phyloP scores from a whole-genome alignment of 495 filamentous ascomycete species.

The Xylaria nigripes region DNA sequence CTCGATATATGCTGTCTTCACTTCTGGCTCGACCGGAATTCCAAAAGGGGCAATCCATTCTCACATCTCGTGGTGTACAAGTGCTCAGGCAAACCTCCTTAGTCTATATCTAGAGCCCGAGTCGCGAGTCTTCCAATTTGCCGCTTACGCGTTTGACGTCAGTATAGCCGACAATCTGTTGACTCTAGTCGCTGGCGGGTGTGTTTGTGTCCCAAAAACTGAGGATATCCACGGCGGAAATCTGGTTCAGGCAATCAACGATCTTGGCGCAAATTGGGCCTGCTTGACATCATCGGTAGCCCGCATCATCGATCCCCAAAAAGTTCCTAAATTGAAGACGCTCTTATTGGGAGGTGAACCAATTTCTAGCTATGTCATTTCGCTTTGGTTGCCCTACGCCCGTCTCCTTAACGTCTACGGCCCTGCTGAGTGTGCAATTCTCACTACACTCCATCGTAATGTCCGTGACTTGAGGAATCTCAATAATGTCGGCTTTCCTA shows the following conservation, averaged over 20 bases:
- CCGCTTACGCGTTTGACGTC: slow-evolving; percentile 52
- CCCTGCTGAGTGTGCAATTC: slow-evolving; percentile 2
- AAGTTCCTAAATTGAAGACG: slow-evolving; percentile 22
- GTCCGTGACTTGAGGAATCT: slow-evolving; percentile 22
- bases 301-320: slow-evolving; percentile 18
- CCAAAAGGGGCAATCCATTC: slow-evolving; percentile 29
- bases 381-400: background rate
- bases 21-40: background rate
- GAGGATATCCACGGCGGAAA: slow-evolving; percentile 37
- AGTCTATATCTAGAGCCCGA: slow-evolving; percentile 30
- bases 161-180: slow-evolving; percentile 47
- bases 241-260: slow-evolving; percentile 19
- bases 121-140: slow-evolving; percentile 45
- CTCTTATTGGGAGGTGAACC: slow-evolving; percentile 25
- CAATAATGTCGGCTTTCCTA: slow-evolving; percentile 39
- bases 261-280: slow-evolving; percentile 17
- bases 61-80: slow-evolving; percentile 9
- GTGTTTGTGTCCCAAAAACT: slow-evolving; percentile 50
- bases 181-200: slow-evolving; percentile 49
- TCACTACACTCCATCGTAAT: slow-evolving; percentile 9
- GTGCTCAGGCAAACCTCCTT: background rate
- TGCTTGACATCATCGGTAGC: slow-evolving; percentile 17
- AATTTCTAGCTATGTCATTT: background rate
- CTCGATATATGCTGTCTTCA: background rate
- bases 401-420: background rate